Percentiles rank a stretch among this genome's conserved stretches.
Evolutionary conservation across 768 basidiomycete genomes (phyloP).

Genomic region (Lactifluus hygrophoroides): DNA sequence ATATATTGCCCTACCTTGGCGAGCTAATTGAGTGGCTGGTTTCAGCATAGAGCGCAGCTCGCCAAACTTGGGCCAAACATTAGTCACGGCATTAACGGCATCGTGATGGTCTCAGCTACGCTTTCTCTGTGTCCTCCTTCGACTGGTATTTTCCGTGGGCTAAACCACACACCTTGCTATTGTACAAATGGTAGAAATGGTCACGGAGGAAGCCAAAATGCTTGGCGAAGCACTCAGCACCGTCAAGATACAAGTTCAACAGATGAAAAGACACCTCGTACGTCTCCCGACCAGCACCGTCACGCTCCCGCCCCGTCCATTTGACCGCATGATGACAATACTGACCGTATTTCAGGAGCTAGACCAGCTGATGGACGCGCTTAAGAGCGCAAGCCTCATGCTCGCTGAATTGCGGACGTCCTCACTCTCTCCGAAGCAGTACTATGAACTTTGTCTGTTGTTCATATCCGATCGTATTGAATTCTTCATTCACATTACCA

Average conservation of each 20-base stretch:
- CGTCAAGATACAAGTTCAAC: constrained; percentile 85
- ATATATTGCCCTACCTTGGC: no score
- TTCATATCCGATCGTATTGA: not conserved
- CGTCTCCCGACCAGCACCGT: constrained; percentile 16
- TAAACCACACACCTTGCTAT: not conserved
- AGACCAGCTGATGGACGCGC: constrained; percentile 97
- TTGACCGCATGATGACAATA: not conserved
- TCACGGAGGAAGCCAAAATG: constrained; percentile 71
- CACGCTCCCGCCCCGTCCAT: not conserved
- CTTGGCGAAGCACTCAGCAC: constrained; percentile 79
- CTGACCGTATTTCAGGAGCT: constrained; percentile 48
- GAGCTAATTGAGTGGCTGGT: no score
- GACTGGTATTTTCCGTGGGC: not conserved
- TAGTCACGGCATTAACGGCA: not conserved
- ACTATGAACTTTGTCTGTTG: constrained; percentile 87
- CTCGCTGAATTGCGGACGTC: constrained; percentile 92
- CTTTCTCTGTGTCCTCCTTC: not conserved
- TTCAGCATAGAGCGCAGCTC: not conserved
- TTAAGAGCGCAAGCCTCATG: constrained; percentile 97
- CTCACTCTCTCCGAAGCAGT: constrained; percentile 91
- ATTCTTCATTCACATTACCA: not conserved
- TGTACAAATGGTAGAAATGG: constrained; percentile 21
- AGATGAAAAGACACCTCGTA: constrained; percentile 92
- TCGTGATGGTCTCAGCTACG: not conserved
- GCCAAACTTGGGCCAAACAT: not conserved